Conservation (phyloP, 73 alveolate genomes). For the Halteria grandinella region DNA sequence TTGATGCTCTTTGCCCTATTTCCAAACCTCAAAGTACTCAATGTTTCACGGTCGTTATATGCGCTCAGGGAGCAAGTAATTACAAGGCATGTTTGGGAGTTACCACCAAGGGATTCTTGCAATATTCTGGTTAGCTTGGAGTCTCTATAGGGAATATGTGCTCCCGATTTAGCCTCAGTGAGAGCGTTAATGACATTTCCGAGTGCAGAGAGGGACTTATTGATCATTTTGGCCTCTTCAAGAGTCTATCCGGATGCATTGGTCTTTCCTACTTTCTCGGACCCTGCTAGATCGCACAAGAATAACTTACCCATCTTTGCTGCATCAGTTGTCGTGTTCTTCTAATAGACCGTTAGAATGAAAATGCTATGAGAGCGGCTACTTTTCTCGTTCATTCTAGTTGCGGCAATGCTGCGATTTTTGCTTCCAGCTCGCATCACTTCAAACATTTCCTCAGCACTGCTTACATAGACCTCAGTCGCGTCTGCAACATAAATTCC, state of each 20-base stretch:
- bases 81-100: constrained; percentile 91
- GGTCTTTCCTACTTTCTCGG: constrained; percentile 94
- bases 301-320: constrained; percentile 91
- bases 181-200: constrained; percentile 98
- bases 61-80: constrained; percentile 85
- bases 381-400: constrained; percentile 96
- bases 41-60: constrained; percentile 90
- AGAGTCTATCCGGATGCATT: constrained; percentile 89
- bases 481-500: constrained; percentile 96
- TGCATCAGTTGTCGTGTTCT: constrained; percentile 87
- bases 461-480: constrained; percentile 91
- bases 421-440: constrained; percentile 92
- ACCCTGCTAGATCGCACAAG: constrained; percentile 98
- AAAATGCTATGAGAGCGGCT: constrained; percentile 95
- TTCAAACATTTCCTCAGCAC: constrained; percentile 90
- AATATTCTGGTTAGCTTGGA: constrained; percentile 95
- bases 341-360: constrained; percentile 84
- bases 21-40: constrained; percentile 93
- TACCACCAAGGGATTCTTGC: constrained; percentile 96
- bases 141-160: constrained; percentile 96
- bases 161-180: constrained; percentile 83
- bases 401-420: constrained; percentile 96
- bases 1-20: constrained; percentile 95
- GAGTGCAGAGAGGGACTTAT: constrained; percentile 91
- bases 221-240: constrained; percentile 95